Conservation (phyloP, 768 basidiomycete species). For the Boletus tylopilopsis region DNA sequence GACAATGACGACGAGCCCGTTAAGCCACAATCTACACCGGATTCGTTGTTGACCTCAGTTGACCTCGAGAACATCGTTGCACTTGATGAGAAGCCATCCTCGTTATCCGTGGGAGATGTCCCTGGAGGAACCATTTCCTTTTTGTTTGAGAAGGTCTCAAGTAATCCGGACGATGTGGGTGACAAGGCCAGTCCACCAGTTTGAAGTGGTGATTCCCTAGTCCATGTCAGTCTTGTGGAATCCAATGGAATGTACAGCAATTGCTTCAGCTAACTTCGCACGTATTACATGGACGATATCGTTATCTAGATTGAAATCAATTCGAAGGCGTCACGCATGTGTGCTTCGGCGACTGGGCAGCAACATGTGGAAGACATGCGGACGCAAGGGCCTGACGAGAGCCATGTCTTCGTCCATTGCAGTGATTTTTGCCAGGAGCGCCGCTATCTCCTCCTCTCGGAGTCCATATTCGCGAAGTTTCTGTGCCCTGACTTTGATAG, state of each 20-base stretch:
- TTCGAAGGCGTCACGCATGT: conserved; percentile 3
- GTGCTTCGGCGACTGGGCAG: conserved; percentile 11
- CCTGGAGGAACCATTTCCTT: conserved; percentile 73
- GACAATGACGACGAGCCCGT: conserved; percentile 14
- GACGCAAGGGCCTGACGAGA: conserved; percentile 2
- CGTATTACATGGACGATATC: conserved; percentile 6
- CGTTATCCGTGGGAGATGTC: conserved; percentile 42
- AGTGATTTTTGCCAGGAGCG: conserved; percentile 19
- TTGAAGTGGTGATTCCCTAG: not conserved
- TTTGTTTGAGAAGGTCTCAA: conserved; percentile 62
- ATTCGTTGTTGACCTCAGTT: conserved; percentile 38
- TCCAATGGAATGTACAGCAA: not conserved
- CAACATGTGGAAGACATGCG: conserved; percentile 1
- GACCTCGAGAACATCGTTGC: conserved; percentile 45
- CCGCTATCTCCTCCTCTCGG: conserved; percentile 18
- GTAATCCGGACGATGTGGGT: conserved; percentile 4
- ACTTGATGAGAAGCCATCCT: conserved; percentile 31
- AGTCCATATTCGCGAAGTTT: conserved; percentile 29
- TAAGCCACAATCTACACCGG: conserved; percentile 25
- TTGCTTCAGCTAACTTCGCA: not conserved
- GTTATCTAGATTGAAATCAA: conserved; percentile 1
- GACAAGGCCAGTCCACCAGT: not conserved
- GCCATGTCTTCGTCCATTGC: conserved; percentile 20
- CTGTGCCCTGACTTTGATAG: conserved; percentile 18
- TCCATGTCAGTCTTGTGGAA: not conserved